These are phyloP conservation scores for Mycena belliarum DNA, from an alignment of 768 basidiomycete genomes.

Conservation along the genomic window DNA sequence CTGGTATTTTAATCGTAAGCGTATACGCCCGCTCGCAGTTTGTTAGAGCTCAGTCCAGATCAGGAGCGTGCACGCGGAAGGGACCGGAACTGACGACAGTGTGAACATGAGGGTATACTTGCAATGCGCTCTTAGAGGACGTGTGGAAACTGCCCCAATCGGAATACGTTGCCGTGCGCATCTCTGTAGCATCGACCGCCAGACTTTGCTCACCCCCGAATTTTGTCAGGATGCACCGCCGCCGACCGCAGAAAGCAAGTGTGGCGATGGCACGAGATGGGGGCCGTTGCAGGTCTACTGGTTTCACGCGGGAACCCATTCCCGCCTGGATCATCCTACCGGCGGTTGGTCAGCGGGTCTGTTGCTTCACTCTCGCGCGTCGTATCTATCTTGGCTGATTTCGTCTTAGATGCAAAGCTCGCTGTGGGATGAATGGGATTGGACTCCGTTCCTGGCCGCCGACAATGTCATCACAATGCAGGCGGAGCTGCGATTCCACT, in stretches of 20 bases:
- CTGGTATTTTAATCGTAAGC: not conserved
- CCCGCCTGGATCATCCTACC: constrained; percentile 3
- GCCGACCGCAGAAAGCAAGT: not conserved
- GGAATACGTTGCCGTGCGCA: too few species aligned
- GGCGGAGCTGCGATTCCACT: not conserved
- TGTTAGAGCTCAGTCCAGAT: too few species aligned
- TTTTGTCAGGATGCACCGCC: not conserved
- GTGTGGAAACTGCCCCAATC: too few species aligned
- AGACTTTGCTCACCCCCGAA: too few species aligned
- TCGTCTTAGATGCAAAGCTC: too few species aligned
- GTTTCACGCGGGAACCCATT: not conserved
- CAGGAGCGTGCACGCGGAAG: not conserved
- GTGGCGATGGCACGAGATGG: not conserved
- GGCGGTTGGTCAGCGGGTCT: too few species aligned
- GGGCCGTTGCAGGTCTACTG: not conserved
- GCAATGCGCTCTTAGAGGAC: too few species aligned
- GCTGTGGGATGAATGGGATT: not conserved
- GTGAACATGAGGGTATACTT: too few species aligned
- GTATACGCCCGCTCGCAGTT: too few species aligned
- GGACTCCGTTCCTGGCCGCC: not conserved
- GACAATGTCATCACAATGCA: constrained; percentile 4
- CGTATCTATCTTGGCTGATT: too few species aligned
- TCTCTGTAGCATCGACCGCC: too few species aligned
- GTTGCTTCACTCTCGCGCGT: too few species aligned
- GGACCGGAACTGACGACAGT: not conserved